Base-by-base conservation (phyloP, 164 flowering plant species). In the Umbilicus rupestris region DNA sequence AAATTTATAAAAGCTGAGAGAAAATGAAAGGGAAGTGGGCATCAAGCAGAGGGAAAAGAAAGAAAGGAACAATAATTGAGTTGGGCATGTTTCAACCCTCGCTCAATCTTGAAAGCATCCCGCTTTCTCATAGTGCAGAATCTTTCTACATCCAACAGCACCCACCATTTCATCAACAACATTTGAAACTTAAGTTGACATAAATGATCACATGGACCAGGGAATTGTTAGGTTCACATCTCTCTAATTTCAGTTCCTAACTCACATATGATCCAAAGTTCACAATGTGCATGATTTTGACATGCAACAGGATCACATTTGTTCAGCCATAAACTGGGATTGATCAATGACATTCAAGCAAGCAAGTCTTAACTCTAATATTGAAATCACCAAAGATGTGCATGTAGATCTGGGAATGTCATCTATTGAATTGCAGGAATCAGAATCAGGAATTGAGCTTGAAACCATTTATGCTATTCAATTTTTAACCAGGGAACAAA, bases 201-300 rank as follows among this genome's bases (percentile, higher is more conserved):
- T 55, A 24, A 31, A 52, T 26, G 59, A 24, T 52, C 31, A 24
- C 35, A 28, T 16, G 29, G 17, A 55, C 60, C 60, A 26, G 12
- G 44, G 5, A 55, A 55, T 55, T 26, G 60, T 55, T 55, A 55
- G 60, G 60, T 15, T 55, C 60, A 55, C 33, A 26, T 28, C 60
- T 55, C 60, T 55, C 60, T 16, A 55, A 17, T 55, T 3, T 55
- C 19, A 55, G 33, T 33, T 55, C 60, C 33, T 55, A 55, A 26
- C 60, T 28, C 60, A 1, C 33, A 55, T 12, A 50, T 20, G 57
- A 50, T 8, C 57, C 57, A 50, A 50, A 50, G 57, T 24, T 50
- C 22, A 50, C 26, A 20, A 20, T 20, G 6, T 50, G 11, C 57
- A 20, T 20, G 57, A 20, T 50, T 50, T 12, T 15, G 11, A 14